Evolutionary conservation across 805 yeast species (phyloP), one percentile per base, ranked within the genome.

Genomic region (Kodamaea laetipori): DNA sequence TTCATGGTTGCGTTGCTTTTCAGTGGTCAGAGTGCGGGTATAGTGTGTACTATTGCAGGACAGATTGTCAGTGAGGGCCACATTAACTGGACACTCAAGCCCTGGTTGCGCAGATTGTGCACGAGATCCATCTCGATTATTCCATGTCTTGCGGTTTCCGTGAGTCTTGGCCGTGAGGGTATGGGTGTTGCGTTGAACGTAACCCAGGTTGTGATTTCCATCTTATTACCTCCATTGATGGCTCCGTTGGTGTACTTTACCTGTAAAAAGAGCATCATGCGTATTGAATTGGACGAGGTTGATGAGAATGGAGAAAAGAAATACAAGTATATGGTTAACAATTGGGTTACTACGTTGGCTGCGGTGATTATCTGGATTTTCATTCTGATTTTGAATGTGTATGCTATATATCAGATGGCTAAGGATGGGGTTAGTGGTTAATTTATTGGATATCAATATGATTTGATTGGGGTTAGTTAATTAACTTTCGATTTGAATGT

Each of bases 61-160:
- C 95, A 90, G 63, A 82, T 90, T 53, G 96, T 90, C 2, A 79
- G 89, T 52, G 97, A 90, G 61, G 97, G 97, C 0, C 92, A 87
- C 56, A 69, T 90, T 30, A 77, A 82, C 41, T 90, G 97, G 96
- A 80, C 77, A 2, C 51, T 87, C 32, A 75, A 73, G 48, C 97
- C 97, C 3, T 84, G 95, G 86, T 56, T 83, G 39, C 76, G 97
- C 58, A 73, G 97, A 50, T 58, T 90, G 7, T 71, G 82, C 8
- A 90, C 97, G 0, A 76, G 97, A 57, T 65, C 78, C 5, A 82
- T 90, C 33, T 81, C 96, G 0, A 84, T 90, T 25, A 60, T 87
- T 11, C 97, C 97, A 8, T 86, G 96, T 59, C 63, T 90, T 39
- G 73, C 76, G 11, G 83, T 90, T 48, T 85, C 88, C 5, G 63